These are phyloP conservation scores for Thelephora aurantiotincta DNA, from an alignment of 768 basidiomycete species.

Conservation along the genomic window DNA sequence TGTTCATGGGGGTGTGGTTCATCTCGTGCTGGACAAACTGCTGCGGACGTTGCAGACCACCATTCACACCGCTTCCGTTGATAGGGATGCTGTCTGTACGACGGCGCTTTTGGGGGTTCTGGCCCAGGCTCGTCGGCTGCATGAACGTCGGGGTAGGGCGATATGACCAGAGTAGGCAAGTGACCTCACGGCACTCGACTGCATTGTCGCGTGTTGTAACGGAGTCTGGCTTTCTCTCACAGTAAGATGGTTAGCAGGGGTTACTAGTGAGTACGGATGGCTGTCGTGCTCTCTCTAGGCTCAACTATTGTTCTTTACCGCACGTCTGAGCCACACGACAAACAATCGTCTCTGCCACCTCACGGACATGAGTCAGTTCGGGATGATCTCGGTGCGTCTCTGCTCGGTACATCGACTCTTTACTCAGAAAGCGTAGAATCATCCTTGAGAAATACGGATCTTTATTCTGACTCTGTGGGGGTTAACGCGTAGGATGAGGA, in stretches of 20 bases:
- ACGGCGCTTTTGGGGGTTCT: neutral
- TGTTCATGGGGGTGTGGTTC: neutral
- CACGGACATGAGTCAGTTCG: no score
- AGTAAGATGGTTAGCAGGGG: neutral
- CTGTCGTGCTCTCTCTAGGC: neutral
- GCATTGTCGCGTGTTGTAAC: neutral
- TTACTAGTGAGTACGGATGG: neutral
- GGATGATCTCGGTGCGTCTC: no score
- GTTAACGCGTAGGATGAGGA: no score
- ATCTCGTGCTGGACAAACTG: neutral
- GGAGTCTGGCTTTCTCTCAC: neutral
- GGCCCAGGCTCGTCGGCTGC: neutral
- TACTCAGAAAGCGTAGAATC: no score
- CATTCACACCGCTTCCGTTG: neutral
- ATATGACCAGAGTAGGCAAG: neutral
- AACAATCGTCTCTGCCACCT: no score
- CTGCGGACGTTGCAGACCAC: neutral
- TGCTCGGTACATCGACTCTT: no score
- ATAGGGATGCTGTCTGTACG: neutral
- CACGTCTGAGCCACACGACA: neutral
- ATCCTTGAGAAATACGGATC: no score
- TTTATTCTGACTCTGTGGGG: no score
- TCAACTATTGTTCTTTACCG: neutral
- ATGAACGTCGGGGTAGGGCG: neutral
- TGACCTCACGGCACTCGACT: neutral